Conservation (phyloP, 352 stramenopile genomes). For the Phytophthora pinifolia region DNA sequence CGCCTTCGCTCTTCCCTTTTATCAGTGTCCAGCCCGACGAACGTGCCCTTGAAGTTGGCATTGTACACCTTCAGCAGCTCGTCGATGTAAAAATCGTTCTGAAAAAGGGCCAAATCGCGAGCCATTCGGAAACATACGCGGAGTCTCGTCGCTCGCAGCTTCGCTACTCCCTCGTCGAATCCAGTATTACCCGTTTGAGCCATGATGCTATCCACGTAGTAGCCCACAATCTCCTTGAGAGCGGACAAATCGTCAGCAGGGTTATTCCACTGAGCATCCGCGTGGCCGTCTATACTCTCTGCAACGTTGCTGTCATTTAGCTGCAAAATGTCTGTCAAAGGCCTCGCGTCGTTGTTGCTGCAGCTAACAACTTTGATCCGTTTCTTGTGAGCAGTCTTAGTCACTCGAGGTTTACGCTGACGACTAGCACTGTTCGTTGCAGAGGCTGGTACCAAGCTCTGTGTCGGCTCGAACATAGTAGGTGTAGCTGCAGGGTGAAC, state of each 20-base stretch:
- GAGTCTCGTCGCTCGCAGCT: conserved; percentile 11
- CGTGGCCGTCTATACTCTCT: not conserved
- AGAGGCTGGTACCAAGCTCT: conserved; percentile 5
- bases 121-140: conserved; percentile 41
- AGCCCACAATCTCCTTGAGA: conserved; percentile 18
- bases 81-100: conserved; percentile 55
- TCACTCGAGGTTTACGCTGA: not conserved
- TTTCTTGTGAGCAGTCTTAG: conserved; percentile 9
- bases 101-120: conserved; percentile 54
- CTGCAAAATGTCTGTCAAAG: conserved; percentile 26
- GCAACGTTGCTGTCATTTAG: not conserved
- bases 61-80: conserved; percentile 43
- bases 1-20: conserved; percentile 16
- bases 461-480: conserved; percentile 5
- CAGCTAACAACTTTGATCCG: conserved; percentile 15
- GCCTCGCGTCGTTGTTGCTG: conserved; percentile 13
- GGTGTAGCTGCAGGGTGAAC: not conserved
- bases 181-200: not conserved
- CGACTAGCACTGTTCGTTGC: not conserved
- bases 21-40: conserved; percentile 2
- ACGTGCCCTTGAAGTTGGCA: conserved; percentile 2
- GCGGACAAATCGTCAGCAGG: conserved; percentile 8
- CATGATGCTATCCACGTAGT: conserved; percentile 17
- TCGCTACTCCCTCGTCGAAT: not conserved
- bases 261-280: not conserved